Evolutionary conservation across 2,329 filamentous ascomycete genomes (phyloP).

Genomic region (Aspergillus fumigatus): DNA sequence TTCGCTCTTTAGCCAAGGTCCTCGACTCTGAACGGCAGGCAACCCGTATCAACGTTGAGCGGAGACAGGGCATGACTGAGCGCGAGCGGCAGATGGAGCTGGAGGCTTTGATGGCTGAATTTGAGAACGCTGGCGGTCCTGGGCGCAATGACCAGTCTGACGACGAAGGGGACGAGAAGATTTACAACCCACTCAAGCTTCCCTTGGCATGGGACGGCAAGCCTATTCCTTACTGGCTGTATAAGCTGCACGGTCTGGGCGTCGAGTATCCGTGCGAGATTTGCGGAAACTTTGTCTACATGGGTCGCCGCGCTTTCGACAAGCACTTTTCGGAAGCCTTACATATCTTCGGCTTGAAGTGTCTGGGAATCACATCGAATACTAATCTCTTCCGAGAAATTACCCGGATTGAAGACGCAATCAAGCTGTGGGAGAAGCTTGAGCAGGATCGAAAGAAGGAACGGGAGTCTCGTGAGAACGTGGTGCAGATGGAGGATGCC

Average conservation of each 20-base stretch:
- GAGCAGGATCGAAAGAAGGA: constrained; percentile 77
- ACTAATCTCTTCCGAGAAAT: constrained; percentile 91
- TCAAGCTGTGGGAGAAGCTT: constrained; percentile 89
- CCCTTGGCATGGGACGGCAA: constrained; percentile 98
- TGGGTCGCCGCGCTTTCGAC: constrained; percentile 91
- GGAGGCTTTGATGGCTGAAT: constrained; percentile 72
- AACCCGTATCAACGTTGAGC: constrained; percentile 90
- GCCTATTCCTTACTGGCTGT: constrained; percentile 97
- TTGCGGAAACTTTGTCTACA: constrained; percentile 98
- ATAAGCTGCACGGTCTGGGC: constrained; percentile 90
- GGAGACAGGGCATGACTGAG: constrained; percentile 96
- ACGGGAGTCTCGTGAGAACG: constrained; percentile 69
- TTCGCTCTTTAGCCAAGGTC: constrained; percentile 71
- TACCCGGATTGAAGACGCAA: constrained; percentile 81
- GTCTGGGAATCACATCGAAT: constrained; percentile 80
- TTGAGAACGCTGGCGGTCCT: constrained; percentile 35
- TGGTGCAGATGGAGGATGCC: constrained; percentile 97
- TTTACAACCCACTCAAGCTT: constrained; percentile 95
- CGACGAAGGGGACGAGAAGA: constrained; percentile 74
- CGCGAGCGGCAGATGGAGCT: constrained; percentile 91
- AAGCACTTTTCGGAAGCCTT: constrained; percentile 96
- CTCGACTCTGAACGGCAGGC: constrained; percentile 87
- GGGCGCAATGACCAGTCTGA: constrained; percentile 59
- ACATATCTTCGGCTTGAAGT: constrained; percentile 91
- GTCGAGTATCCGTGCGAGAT: constrained; percentile 96